A percentile compares a stretch with the other conserved stretches of the same genome.
Conservation (phyloP, 768 basidiomycete species). For the Phallus indusiatus region DNA sequence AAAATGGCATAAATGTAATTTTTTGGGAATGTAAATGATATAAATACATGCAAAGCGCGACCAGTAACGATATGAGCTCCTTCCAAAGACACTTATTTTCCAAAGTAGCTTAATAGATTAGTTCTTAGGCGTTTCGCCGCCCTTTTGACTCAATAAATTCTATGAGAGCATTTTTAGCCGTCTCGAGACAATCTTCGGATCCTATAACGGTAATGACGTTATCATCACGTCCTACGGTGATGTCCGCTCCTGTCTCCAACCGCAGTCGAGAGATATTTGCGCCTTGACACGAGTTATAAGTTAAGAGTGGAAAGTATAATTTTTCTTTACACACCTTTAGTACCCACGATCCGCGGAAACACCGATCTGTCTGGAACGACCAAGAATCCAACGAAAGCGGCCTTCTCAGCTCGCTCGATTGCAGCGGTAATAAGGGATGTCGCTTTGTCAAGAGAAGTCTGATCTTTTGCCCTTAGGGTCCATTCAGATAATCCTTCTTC, state of each 20-base stretch:
- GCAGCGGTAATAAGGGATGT: slow-evolving; percentile 57
- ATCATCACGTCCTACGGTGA: slow-evolving; percentile 83
- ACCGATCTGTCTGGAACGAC: slow-evolving; percentile 71
- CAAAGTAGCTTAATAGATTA: not conserved
- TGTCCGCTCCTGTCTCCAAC: slow-evolving; percentile 84
- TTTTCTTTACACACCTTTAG: slow-evolving; percentile 49
- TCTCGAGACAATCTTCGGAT: slow-evolving; percentile 52
- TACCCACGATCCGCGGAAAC: slow-evolving; percentile 90
- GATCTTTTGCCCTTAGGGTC: slow-evolving; percentile 76
- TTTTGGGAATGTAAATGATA: slow-evolving; percentile 3
- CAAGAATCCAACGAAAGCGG: slow-evolving; percentile 77
- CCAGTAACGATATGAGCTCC: not conserved
- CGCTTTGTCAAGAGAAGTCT: slow-evolving; percentile 68
- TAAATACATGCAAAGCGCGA: slow-evolving; percentile 2
- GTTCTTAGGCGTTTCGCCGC: not conserved
- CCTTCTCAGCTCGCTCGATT: slow-evolving; percentile 58
- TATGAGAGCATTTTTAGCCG: slow-evolving; percentile 72
- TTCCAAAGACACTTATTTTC: not conserved
- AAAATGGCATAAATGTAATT: not conserved
- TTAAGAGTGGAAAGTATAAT: not conserved
- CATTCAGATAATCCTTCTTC: slow-evolving; percentile 82
- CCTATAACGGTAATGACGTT: slow-evolving; percentile 82
- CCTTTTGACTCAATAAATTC: slow-evolving; percentile 11
- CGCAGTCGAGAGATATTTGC: slow-evolving; percentile 83
- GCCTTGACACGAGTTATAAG: not conserved